Conservation (phyloP, 352 stramenopile species). For the Phytophthora tentaculata region DNA sequence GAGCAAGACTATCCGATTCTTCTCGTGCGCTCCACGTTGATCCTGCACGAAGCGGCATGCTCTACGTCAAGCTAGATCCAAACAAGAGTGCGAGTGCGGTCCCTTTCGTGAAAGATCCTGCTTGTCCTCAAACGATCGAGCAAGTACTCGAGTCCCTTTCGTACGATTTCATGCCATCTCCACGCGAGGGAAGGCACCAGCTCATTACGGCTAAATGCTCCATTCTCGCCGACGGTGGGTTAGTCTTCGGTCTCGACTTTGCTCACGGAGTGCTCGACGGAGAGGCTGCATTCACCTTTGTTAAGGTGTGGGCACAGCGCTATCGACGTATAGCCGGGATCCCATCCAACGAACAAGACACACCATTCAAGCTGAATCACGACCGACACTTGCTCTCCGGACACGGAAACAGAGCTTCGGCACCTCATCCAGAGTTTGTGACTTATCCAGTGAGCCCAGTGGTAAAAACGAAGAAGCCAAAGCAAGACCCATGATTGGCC, state of each 20-base stretch:
- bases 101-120: background rate
- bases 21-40: background rate
- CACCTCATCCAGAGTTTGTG: constrained; percentile 5
- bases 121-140: background rate
- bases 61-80: background rate
- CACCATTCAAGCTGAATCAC: constrained; percentile 8
- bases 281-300: constrained; percentile 7
- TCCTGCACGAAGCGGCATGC: background rate
- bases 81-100: background rate
- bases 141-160: background rate
- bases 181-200: background rate
- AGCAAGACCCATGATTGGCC: too few relatives aligned
- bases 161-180: background rate
- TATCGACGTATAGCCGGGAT: constrained; percentile 4
- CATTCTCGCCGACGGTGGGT: background rate
- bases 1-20: background rate
- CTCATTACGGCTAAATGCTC: background rate
- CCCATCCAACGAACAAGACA: background rate
- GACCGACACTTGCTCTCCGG: constrained; percentile 1
- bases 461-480: background rate
- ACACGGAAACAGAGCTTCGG: background rate
- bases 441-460: background rate
- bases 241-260: constrained; percentile 5
- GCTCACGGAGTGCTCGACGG: constrained; percentile 7
- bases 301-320: constrained; percentile 6